These are phyloP conservation scores for Umbelopsis sp. DNA, from an alignment of 371 early-diverging fungal genomes.

Conservation along the genomic window DNA sequence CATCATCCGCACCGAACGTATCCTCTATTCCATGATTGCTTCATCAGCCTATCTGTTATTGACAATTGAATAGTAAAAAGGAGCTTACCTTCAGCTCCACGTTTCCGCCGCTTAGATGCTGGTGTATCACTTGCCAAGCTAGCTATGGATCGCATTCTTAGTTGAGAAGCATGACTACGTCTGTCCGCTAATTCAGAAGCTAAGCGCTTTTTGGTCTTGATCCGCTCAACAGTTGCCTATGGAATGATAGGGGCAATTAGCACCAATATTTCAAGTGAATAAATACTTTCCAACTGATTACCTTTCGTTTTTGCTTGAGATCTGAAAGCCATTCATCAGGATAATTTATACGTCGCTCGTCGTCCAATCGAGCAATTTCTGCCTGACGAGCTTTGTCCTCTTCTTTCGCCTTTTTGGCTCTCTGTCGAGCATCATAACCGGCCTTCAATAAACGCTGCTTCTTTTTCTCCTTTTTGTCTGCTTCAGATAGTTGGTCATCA, in stretches of 20 bases:
- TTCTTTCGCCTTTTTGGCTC: slow-evolving; percentile 79
- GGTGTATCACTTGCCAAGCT: slow-evolving; percentile 72
- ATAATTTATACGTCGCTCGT: slow-evolving; percentile 68
- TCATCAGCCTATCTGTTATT: too few species aligned
- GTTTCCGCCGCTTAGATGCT: slow-evolving; percentile 56
- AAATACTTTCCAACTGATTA: background rate
- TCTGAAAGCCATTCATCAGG: slow-evolving; percentile 78
- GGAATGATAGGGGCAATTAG: background rate
- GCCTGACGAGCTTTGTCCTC: slow-evolving; percentile 70
- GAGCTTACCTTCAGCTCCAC: slow-evolving; percentile 57
- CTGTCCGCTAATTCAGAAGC: slow-evolving; percentile 83
- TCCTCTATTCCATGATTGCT: slow-evolving; percentile 62
- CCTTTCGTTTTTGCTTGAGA: slow-evolving; percentile 65
- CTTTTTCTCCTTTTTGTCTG: slow-evolving; percentile 81
- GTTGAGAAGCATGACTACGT: slow-evolving; percentile 82
- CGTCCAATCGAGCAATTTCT: slow-evolving; percentile 71
- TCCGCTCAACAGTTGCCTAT: slow-evolving; percentile 60
- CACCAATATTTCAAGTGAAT: background rate
- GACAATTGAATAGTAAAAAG: too few species aligned
- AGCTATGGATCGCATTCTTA: slow-evolving; percentile 86
- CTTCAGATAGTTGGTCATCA: slow-evolving; percentile 78
- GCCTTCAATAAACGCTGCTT: slow-evolving; percentile 85
- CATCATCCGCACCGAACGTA: slow-evolving; percentile 91
- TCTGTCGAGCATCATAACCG: slow-evolving; percentile 79
- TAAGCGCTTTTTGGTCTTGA: slow-evolving; percentile 65